Evolutionary conservation across 2,329 filamentous ascomycete species (phyloP).

Genomic region (Graphilbum ipis-grandicollis): DNA sequence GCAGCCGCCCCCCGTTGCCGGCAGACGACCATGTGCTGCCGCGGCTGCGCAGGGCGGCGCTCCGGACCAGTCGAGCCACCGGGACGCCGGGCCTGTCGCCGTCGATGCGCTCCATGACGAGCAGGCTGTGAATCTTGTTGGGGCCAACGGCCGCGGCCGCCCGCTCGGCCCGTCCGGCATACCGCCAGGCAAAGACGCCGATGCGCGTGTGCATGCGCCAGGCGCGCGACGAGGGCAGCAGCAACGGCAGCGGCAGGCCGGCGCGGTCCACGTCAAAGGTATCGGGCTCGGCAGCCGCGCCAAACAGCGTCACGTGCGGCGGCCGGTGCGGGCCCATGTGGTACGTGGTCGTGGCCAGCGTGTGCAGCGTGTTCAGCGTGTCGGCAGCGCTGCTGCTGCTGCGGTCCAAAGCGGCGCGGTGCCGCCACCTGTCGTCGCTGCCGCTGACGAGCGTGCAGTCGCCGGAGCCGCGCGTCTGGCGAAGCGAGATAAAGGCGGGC

Average conservation of each 20-base stretch:
- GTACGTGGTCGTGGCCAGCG: constrained; percentile 35
- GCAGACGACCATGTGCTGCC: constrained; percentile 21
- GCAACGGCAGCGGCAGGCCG: too few relatives aligned
- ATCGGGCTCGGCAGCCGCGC: constrained; percentile 7
- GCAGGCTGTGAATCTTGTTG: constrained; percentile 20
- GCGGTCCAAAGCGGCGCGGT: too few relatives aligned
- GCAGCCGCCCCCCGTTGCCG: constrained; percentile 32
- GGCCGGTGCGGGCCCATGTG: constrained; percentile 35
- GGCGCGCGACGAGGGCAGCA: constrained; percentile 29
- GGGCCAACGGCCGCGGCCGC: neutral
- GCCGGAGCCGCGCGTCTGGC: constrained; percentile 27
- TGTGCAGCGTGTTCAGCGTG: constrained; percentile 10
- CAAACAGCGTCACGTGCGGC: constrained; percentile 24
- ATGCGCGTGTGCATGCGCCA: constrained; percentile 27
- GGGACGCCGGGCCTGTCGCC: constrained; percentile 13
- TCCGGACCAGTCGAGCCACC: constrained; percentile 27
- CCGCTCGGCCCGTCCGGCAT: constrained; percentile 28
- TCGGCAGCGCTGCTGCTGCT: too few relatives aligned
- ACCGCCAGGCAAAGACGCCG: constrained; percentile 38
- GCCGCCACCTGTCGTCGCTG: constrained; percentile 12
- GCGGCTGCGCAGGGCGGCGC: constrained; percentile 18
- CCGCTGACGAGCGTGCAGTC: constrained; percentile 28
- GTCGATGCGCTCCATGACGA: constrained; percentile 33
- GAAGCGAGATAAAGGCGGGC: constrained; percentile 31
- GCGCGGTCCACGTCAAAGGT: constrained; percentile 14